Percentiles rank a stretch among this genome's conserved stretches.
Conservation (phyloP, 192 early-diverging fungal genomes). For the Backusella luteola region DNA sequence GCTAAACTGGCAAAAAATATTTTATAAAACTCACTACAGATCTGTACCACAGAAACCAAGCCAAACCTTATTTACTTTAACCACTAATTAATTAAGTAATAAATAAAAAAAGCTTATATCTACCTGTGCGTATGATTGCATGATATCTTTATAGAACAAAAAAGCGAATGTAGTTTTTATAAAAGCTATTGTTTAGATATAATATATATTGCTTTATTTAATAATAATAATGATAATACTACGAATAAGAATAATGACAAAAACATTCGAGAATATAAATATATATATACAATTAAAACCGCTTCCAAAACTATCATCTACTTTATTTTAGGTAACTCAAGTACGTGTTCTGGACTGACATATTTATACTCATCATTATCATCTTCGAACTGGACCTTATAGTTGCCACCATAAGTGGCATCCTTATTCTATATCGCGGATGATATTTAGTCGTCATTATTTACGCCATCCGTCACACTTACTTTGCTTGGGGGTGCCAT, state of each 20-base stretch:
- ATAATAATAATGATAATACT: too few relatives aligned
- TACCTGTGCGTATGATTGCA: not conserved
- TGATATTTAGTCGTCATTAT: not conserved
- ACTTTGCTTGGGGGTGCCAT: conserved; percentile 49
- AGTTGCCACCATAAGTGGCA: conserved; percentile 10
- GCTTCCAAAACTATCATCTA: not conserved
- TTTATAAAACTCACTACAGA: not conserved
- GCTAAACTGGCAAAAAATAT: not conserved
- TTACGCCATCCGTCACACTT: not conserved
- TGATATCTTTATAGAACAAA: not conserved
- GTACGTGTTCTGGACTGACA: conserved; percentile 29
- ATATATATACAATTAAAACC: not conserved
- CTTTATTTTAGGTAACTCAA: conserved; percentile 30
- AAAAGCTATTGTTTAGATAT: not conserved
- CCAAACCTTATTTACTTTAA: not conserved
- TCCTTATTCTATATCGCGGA: conserved; percentile 34
- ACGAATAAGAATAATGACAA: not conserved
- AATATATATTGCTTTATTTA: not conserved
- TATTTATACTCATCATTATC: conserved; percentile 37
- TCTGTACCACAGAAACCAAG: not conserved
- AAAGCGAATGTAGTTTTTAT: too few relatives aligned
- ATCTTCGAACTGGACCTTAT: conserved; percentile 43
- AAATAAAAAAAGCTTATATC: not conserved
- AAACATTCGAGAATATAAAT: not conserved
- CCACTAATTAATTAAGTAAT: not conserved